Base-by-base conservation (phyloP, 1,139 yeast genomes). In the Protomyces pachydermus region DNA sequence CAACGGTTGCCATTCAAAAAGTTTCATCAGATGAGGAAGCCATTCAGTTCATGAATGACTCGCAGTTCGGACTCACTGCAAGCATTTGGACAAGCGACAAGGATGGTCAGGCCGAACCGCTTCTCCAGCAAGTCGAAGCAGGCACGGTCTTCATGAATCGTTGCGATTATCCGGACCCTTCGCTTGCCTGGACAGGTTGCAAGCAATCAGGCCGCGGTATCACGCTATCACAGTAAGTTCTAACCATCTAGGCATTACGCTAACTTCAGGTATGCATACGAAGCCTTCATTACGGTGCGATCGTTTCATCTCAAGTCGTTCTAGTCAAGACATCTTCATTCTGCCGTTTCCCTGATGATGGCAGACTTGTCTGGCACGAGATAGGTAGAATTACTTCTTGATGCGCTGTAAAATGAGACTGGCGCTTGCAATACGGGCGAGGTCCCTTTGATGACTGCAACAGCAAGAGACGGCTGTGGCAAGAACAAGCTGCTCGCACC, bases 121-220 rank as follows among this genome's bases (percentile, higher is more conserved):
- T 62, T 32, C 52, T 57, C 48, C 58, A 35, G 20, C 23, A 35
- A 9, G 76, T 93, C 68, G 81, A 84, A 54, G 82, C 91, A 63
- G 98, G 98, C 32, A 93, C 90, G 72, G 96, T 93, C 55, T 97
- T 98, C 5, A 88, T 93, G 68, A 93, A 93, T 79, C 83, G 93
- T 9, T 85, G 95, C 56, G 91, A 90, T 73, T 91, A 87, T 74
- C 87, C 90, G 50, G 95, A 87, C 71, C 79, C 82, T 54, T 84
- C 83, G 68, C 81, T 88, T 67, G 96, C 96, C 66, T 90, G 91
- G 78, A 96, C 97, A 69, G 88, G 88, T 53, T 81, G 80, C 72
- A 89, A 90, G 77, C 79, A 84, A 83, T 84, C 90, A 72, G 97
- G 97, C 67, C 82, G 89, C 65, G 96, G 96, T 1, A 76, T 75